Percentiles rank a stretch among this genome's conserved stretches.
These are phyloP conservation scores for Phialocephala subalpina DNA, from an alignment of 2,329 filamentous ascomycete species.

Conservation along the genomic window DNA sequence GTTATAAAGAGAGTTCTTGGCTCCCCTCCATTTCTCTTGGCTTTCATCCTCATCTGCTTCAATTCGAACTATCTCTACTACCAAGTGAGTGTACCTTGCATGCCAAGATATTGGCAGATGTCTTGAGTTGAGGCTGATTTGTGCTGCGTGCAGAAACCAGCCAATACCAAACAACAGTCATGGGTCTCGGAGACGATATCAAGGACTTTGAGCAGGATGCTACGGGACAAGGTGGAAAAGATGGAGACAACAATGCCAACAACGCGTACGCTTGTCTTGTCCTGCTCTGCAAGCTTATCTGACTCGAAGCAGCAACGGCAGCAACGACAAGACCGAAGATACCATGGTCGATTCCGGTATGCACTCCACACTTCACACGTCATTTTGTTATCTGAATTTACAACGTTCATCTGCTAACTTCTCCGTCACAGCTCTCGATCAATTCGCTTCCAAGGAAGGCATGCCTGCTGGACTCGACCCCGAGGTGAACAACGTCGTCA, in stretches of 20 bases:
- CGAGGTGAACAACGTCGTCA: slow-evolving; percentile 47
- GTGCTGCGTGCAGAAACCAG: neutral
- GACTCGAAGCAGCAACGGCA: slow-evolving; percentile 24
- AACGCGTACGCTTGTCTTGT: slow-evolving; percentile 15
- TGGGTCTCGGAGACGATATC: slow-evolving; percentile 41
- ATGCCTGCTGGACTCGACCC: slow-evolving; percentile 43
- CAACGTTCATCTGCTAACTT: slow-evolving; percentile 10
- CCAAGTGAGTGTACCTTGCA: slow-evolving; percentile 1
- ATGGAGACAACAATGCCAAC: slow-evolving; percentile 44
- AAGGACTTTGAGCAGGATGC: slow-evolving; percentile 43
- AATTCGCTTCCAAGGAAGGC: slow-evolving; percentile 46
- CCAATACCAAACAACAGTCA: slow-evolving; percentile 23
- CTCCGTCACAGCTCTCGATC: slow-evolving; percentile 40
- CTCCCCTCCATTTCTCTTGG: slow-evolving; percentile 14
- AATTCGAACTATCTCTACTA: slow-evolving; percentile 2
- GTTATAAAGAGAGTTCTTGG: slow-evolving; percentile 21
- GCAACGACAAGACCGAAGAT: slow-evolving; percentile 44
- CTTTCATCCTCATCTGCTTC: slow-evolving; percentile 11
- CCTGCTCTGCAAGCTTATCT: neutral
- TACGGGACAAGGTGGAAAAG: slow-evolving; percentile 44
- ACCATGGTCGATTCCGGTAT: slow-evolving; percentile 46
- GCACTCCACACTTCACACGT: slow-evolving; percentile 5
- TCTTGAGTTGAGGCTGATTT: neutral
- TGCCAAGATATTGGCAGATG: neutral
- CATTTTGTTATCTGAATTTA: neutral